A percentile compares a stretch with the other conserved stretches of the same genome.
These are phyloP conservation scores for Ogataea naganishii DNA, from an alignment of 805 yeast genomes.

Conservation along the genomic window DNA sequence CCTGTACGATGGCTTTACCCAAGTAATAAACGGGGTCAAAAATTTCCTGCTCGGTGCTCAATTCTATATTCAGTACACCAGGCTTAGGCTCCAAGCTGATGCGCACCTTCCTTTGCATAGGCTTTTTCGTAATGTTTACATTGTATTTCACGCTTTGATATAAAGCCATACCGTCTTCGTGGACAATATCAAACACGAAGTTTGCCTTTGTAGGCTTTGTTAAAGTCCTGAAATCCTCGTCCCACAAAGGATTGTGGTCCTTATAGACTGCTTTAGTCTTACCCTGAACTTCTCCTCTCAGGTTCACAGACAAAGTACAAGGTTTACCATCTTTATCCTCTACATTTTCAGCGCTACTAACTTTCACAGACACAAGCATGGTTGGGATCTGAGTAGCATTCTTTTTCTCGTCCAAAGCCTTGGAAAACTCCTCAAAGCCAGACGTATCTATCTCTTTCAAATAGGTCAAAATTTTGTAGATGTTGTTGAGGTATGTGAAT, in stretches of 20 bases:
- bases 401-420: conserved; percentile 2
- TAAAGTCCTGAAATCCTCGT: conserved; percentile 65
- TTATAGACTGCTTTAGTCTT: conserved; percentile 59
- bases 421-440: conserved; percentile 5
- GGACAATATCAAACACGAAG: conserved; percentile 6
- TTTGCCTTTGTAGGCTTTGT: conserved; percentile 9
- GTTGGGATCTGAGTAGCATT: conserved; percentile 3
- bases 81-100: conserved; percentile 18
- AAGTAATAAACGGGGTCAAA: conserved; percentile 75
- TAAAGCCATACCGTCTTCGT: neutral
- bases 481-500: conserved; percentile 22
- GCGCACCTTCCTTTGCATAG: conserved; percentile 11
- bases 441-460: conserved; percentile 9
- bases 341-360: conserved; percentile 21
- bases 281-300: conserved; percentile 15
- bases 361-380: conserved; percentile 14
- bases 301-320: conserved; percentile 14
- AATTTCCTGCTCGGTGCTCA: conserved; percentile 73
- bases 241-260: conserved; percentile 72
- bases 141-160: conserved; percentile 11
- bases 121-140: conserved; percentile 6
- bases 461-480: conserved; percentile 13
- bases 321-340: conserved; percentile 22
- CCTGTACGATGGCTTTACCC: conserved; percentile 63
- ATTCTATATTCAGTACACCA: conserved; percentile 57